Evolutionary conservation across 176 grass and related monocot genomes (phyloP).

Genomic region (Eragrostis nindensis): DNA sequence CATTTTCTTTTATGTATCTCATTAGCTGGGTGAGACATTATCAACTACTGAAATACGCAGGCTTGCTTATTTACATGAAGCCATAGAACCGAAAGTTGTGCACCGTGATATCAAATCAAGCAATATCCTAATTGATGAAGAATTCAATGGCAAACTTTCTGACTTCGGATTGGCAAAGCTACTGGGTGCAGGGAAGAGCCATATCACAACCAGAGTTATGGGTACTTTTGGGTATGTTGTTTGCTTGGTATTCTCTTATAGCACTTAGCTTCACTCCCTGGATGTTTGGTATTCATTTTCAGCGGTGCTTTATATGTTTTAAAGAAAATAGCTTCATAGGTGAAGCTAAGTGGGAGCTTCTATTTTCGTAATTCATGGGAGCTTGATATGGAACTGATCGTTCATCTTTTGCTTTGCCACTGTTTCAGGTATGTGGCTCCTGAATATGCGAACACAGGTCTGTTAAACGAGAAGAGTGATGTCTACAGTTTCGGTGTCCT

Average conservation of each 20-base stretch:
- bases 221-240: constrained; percentile 40
- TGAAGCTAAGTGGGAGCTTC: too few relatives aligned
- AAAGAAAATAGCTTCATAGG: background rate
- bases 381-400: background rate
- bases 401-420: background rate
- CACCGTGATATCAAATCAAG: constrained; percentile 42
- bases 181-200: constrained; percentile 40
- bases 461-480: constrained; percentile 51
- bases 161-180: constrained; percentile 45
- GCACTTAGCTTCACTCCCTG: background rate
- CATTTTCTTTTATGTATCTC: background rate
- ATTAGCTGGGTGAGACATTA: constrained; percentile 14
- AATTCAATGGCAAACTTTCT: constrained; percentile 42
- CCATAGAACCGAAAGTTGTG: constrained; percentile 41
- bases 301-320: background rate
- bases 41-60: constrained; percentile 9
- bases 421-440: constrained; percentile 42
- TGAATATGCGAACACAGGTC: constrained; percentile 56
- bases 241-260: background rate
- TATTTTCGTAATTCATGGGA: too few relatives aligned
- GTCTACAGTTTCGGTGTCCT: constrained; percentile 55
- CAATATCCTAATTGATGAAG: constrained; percentile 41
- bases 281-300: background rate
- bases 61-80: constrained; percentile 43
- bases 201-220: constrained; percentile 42